A percentile compares a stretch with the other conserved stretches of the same genome.
These are phyloP conservation scores for Russula sp. DNA, from an alignment of 768 basidiomycete genomes.

Conservation along the genomic window DNA sequence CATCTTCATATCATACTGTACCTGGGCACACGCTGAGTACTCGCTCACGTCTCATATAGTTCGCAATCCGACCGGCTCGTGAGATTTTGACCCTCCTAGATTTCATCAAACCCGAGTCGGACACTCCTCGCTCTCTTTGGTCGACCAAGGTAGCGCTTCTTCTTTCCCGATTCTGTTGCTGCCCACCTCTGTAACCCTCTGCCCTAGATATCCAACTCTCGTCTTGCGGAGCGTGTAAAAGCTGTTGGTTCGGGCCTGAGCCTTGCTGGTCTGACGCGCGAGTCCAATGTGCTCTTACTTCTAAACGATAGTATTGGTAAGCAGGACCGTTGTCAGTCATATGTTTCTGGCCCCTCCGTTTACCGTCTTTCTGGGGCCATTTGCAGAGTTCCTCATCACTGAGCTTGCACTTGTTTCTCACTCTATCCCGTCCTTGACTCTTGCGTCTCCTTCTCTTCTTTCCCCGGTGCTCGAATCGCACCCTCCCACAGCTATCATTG, in stretches of 20 bases:
- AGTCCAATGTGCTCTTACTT: slow-evolving; percentile 65
- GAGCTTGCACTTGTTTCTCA: slow-evolving; percentile 74
- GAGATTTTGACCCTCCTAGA: slow-evolving; percentile 63
- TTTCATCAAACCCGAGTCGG: slow-evolving; percentile 59
- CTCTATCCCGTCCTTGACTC: slow-evolving; percentile 62
- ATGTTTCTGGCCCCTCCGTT: slow-evolving; percentile 5
- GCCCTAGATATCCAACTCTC: slow-evolving; percentile 63
- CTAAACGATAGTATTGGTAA: slow-evolving; percentile 75
- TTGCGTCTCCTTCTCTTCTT: slow-evolving; percentile 55
- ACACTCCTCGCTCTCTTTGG: slow-evolving; percentile 72
- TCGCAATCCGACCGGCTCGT: slow-evolving; percentile 65
- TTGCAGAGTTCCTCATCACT: slow-evolving; percentile 65
- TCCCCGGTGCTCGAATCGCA: slow-evolving; percentile 57
- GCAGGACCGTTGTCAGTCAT: neutral
- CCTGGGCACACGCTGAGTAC: slow-evolving; percentile 1
- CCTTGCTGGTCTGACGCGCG: slow-evolving; percentile 47
- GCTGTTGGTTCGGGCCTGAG: slow-evolving; percentile 71
- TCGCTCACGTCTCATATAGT: slow-evolving; percentile 39
- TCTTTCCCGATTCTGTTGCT: neutral
- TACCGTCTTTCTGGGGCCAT: neutral
- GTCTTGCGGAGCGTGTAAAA: slow-evolving; percentile 62
- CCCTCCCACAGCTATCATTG: slow-evolving; percentile 68
- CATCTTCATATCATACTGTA: slow-evolving; percentile 27
- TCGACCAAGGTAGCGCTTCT: slow-evolving; percentile 51
- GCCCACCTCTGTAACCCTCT: neutral